Evolutionary conservation across 768 basidiomycete species (phyloP), one percentile per base, ranked within the genome.

Genomic region (Cytidiella melzeri): DNA sequence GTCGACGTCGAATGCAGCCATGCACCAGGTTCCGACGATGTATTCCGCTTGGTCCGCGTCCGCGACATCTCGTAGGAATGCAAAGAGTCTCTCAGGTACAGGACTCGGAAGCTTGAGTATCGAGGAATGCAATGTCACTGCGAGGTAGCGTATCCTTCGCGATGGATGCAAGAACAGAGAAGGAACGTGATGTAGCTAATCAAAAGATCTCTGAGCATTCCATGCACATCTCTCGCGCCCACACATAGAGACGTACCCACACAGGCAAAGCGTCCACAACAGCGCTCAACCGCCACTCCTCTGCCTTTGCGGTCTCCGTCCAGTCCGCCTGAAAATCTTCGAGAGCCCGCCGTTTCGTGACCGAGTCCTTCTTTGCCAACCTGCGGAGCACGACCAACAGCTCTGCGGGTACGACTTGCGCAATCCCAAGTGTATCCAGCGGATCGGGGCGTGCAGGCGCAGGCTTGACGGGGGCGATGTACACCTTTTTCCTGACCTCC

Each of bases 101-200:
- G 67, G 48, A n/a, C 25, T 25, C 0, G 76, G 64, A 3, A 87
- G 73, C 3, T 74, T 73, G 2, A 94, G 73, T 11, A 96, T 68
- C 5, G 80, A 74, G 0, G 75, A 58, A 55, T 95, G 90, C 2
- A 87, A 62, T 1, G 71, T 72, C 36, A 77, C 79, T 24, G 81
- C 74, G 3, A 80, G 74, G 24, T 73, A 63, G 9, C 83, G 84
- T 41, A 93, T 72, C 37, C 89, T 81, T 27, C 91, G 80, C 7
- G 86, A 83, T 0, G 90, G 80, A 55, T 94, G 89, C 26, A 89
- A 70, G 45, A 92, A 80, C 13, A 96, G 73, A 1, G 84, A 73
- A 0, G 93, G 83, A n/a, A 87, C 68, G 65, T 95, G 92, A 65
- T 96, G 89, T 27, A 92, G 69, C 93, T 95, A 51, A 13, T n/a